Evolutionary conservation across 2,329 filamentous ascomycete species (phyloP).

Genomic region (Cercospora berteroae): DNA sequence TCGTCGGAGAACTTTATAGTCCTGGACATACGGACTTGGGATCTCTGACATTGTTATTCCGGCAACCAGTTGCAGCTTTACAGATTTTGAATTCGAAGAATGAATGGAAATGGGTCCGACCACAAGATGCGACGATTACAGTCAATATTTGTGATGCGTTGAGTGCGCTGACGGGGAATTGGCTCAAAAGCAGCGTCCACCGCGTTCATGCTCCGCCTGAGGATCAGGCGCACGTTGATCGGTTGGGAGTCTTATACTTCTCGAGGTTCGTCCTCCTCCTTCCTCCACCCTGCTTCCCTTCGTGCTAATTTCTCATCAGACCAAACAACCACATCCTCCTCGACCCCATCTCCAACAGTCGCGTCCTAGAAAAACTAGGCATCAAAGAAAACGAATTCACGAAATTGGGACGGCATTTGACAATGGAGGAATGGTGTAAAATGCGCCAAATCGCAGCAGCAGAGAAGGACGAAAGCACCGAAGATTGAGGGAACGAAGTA

Average conservation of each 20-base stretch:
- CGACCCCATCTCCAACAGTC: constrained; percentile 41
- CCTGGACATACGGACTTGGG: constrained; percentile 46
- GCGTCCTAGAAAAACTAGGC: constrained; percentile 38
- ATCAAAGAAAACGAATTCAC: constrained; percentile 35
- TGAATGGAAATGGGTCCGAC: constrained; percentile 43
- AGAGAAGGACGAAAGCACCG: constrained; percentile 40
- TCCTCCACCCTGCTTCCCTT: too few species aligned
- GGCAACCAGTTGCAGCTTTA: constrained; percentile 43
- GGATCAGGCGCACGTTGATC: constrained; percentile 50
- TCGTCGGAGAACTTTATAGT: constrained; percentile 24
- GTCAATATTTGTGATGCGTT: constrained; percentile 44
- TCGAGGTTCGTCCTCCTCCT: constrained; percentile 41
- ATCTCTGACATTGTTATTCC: constrained; percentile 43
- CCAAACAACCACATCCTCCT: constrained; percentile 43
- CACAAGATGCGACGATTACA: constrained; percentile 43
- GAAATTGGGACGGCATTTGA: constrained; percentile 40
- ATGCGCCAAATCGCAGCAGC: constrained; percentile 38
- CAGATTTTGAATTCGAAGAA: constrained; percentile 39
- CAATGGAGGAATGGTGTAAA: constrained; percentile 48
- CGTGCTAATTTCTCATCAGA: constrained; percentile 6
- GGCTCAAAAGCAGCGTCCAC: constrained; percentile 51
- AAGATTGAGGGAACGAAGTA: constrained; percentile 42
- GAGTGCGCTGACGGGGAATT: constrained; percentile 41
- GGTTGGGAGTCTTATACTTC: constrained; percentile 54
- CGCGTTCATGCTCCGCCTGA: constrained; percentile 49